Evolutionary conservation across 176 grass and related monocot genomes (phyloP).

Genomic region (Zoysia japonica): DNA sequence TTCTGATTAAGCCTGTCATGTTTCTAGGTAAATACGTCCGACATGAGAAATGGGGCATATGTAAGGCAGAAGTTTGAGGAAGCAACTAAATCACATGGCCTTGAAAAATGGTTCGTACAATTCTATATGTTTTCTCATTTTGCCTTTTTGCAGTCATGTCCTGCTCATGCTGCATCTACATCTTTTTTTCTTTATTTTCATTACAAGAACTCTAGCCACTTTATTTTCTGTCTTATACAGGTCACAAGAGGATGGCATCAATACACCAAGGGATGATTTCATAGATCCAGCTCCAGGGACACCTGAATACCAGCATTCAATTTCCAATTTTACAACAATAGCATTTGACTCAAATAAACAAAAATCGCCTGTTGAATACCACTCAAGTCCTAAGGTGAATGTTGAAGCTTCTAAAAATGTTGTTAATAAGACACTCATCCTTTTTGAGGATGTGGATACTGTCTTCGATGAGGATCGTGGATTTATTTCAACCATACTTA

Average conservation of each 20-base stretch:
- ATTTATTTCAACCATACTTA: constrained; percentile 87
- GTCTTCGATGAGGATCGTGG: constrained; percentile 90
- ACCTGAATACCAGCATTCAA: constrained; percentile 41
- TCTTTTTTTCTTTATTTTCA: constrained; percentile 1
- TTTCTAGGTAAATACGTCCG: constrained; percentile 87
- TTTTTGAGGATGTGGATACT: constrained; percentile 96
- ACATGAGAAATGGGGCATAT: constrained; percentile 86
- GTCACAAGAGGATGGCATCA: constrained; percentile 59
- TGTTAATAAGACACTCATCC: constrained; percentile 75
- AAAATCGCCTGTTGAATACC: constrained; percentile 35
- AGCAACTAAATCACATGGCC: constrained; percentile 84
- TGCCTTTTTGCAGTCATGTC: constrained; percentile 9
- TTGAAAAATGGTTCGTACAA: constrained; percentile 74
- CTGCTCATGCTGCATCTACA: constrained; percentile 30
- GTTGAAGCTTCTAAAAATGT: constrained; percentile 52
- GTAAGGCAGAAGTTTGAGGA: constrained; percentile 82
- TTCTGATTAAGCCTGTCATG: constrained; percentile 22
- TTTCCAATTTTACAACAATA: constrained; percentile 23
- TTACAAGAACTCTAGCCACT: background rate
- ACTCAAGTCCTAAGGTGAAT: constrained; percentile 26
- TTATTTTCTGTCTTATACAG: constrained; percentile 47
- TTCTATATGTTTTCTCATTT: constrained; percentile 19
- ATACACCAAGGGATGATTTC: constrained; percentile 36
- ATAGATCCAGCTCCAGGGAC: constrained; percentile 40
- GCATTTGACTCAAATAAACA: constrained; percentile 14